These are phyloP conservation scores for Monilinia fructicola DNA, from an alignment of 2,329 filamentous ascomycete genomes.

Conservation along the genomic window DNA sequence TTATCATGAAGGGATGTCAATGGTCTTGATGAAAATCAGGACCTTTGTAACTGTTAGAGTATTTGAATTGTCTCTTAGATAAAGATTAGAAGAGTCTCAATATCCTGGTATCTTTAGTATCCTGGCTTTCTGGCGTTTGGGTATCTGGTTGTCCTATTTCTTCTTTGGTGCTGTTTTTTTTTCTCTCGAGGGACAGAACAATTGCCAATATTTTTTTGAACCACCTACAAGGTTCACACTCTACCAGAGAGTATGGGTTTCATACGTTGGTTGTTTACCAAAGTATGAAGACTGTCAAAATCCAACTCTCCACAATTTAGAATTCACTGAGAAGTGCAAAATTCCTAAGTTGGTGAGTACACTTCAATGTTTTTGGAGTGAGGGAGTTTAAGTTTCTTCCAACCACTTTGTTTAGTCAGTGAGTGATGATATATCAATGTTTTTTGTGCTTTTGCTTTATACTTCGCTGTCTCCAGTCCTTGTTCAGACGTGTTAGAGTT, in stretches of 20 bases:
- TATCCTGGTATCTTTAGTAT: background rate
- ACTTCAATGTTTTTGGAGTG: background rate
- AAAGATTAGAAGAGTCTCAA: background rate
- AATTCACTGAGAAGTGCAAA: background rate
- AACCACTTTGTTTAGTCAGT: background rate
- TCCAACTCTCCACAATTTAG: background rate
- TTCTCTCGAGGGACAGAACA: background rate
- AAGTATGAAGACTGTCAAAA: background rate
- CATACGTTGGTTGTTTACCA: background rate
- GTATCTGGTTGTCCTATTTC: too few relatives aligned
- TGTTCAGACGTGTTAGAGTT: background rate
- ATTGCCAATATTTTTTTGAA: background rate
- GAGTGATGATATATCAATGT: background rate
- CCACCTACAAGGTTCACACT: background rate
- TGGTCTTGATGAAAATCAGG: background rate
- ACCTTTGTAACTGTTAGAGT: background rate
- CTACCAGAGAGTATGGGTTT: background rate
- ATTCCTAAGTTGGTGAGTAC: background rate
- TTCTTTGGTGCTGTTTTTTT: too few relatives aligned
- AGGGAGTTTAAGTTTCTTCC: background rate
- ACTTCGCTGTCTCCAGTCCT: background rate
- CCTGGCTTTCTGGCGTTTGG: too few relatives aligned
- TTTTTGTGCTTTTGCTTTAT: background rate
- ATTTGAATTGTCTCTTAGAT: background rate
- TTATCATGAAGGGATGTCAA: background rate